Evolutionary conservation across 805 yeast species (phyloP), one percentile per base, ranked within the genome.

Genomic region (Monosporozyma yasuniensis): DNA sequence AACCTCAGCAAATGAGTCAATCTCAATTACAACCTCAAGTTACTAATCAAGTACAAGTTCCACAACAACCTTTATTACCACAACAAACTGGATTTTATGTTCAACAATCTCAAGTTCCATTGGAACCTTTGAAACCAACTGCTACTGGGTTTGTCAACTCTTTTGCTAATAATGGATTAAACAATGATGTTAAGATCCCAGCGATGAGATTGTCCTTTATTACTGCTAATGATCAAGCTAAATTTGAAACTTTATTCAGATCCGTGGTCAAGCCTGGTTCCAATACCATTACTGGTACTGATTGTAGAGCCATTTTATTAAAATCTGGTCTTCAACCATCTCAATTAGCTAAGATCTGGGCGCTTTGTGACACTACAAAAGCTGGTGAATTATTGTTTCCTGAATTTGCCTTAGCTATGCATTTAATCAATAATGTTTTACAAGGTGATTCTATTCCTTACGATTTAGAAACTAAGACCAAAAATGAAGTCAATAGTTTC

Each of bases 351-450:
- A 87, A 80, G 58, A 84, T 91, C 53, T 91, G 98, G 98, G 81
- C 84, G 22, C 72, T 91, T 51, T 78, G 95, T n/a, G 98, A 91
- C 62, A 83, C 95, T 2, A 85, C 82, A 58, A 84, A 80, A 59
- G 82, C 93, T 7, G 98, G 98, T 1, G 76, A 80, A 49, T 76
- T 91, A 53, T 69, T 91, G 58, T 91, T 90, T 63, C 98, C 98
- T 2, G 97, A 91, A 66, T 91, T 91, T 73, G 95, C 95, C 14
- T 73, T 91, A 56, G 89, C 96, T 16, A 80, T 91, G 74, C 91
- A 89, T 66, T 73, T 91, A 57, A 89, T 96, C 63, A 84, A 86
- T 57, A 68, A 80, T 60, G 84, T 84, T 0, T 73, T 87, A 57
- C 80, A 79, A 58, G 96, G 96, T 35, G 89, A 86, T 56, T 72